These are phyloP conservation scores for Mycena chlorophos DNA, from an alignment of 768 basidiomycete genomes.

Conservation along the genomic window DNA sequence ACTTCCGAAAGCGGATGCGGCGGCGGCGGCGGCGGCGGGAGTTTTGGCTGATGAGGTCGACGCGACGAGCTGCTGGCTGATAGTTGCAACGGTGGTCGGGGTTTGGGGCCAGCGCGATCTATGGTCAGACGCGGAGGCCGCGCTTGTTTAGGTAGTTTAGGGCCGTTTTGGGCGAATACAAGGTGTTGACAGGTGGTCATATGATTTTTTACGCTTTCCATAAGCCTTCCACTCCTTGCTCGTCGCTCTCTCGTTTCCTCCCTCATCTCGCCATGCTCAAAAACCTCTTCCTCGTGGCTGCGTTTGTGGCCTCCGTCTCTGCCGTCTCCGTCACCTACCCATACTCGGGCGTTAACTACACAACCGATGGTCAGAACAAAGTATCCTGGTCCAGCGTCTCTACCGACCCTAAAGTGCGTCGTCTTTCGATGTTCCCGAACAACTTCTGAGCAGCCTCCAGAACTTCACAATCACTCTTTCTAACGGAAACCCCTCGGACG, in stretches of 20 bases:
- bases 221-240: conserved; percentile 19
- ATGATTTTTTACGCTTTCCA: conserved; percentile 1
- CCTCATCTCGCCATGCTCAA: conserved; percentile 40
- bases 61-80: conserved; percentile 59
- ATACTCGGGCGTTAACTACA: conserved; percentile 52
- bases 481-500: conserved; percentile 36
- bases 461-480: conserved; percentile 2
- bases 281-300: conserved; percentile 45
- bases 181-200: background rate
- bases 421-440: background rate
- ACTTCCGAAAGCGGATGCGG: too few relatives aligned
- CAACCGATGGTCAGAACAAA: conserved; percentile 49
- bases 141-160: conserved; percentile 28
- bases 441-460: conserved; percentile 1
- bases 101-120: conserved; percentile 81
- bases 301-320: conserved; percentile 49
- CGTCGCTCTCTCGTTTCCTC: conserved; percentile 16
- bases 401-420: conserved; percentile 60
- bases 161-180: background rate
- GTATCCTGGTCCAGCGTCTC: conserved; percentile 64
- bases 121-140: conserved; percentile 73
- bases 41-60: conserved; percentile 10
- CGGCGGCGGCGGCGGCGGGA: conserved; percentile 23
- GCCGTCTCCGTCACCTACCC: conserved; percentile 68
- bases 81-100: conserved; percentile 61